phyloP scores from a whole-genome alignment of 2,329 filamentous ascomycete genomes.

The Penicillium sp. region DNA sequence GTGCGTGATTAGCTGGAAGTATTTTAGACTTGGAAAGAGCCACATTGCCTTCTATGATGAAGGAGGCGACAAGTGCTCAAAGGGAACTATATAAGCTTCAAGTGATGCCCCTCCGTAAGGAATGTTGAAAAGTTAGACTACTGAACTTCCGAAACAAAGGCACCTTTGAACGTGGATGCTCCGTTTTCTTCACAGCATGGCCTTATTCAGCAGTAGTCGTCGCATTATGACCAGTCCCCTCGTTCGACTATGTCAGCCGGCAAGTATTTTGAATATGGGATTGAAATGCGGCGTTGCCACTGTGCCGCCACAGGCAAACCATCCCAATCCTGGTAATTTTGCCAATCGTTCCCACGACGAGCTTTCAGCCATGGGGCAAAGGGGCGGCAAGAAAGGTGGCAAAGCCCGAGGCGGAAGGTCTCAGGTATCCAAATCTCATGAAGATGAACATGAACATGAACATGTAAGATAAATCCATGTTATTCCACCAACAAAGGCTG shows the following conservation, averaged over 20 bases:
- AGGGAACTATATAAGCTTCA: constrained; percentile 1
- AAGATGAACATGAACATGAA: constrained; percentile 31
- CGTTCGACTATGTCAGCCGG: constrained; percentile 1
- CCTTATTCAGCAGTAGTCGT: neutral
- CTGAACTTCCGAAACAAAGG: no score
- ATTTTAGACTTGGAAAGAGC: neutral
- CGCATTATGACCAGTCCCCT: constrained; percentile 10
- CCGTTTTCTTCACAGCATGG: neutral
- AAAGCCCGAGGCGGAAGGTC: constrained; percentile 31
- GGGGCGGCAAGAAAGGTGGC: constrained; percentile 31
- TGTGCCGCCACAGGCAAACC: constrained; percentile 20
- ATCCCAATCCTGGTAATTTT: constrained; percentile 40
- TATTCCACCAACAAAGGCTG: neutral
- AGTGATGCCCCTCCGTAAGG: no score
- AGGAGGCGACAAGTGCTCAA: neutral
- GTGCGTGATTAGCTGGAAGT: neutral
- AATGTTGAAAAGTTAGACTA: no score
- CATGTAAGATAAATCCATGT: neutral
- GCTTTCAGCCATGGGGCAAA: constrained; percentile 26
- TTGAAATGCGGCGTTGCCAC: constrained; percentile 14
- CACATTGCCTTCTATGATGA: constrained; percentile 4
- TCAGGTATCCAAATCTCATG: constrained; percentile 30
- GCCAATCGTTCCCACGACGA: constrained; percentile 32
- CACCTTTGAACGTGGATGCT: no score
- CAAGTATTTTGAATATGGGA: constrained; percentile 5